Evolutionary conservation across 2,329 filamentous ascomycete genomes (phyloP), one percentile per base, ranked within the genome.

Genomic region (Drechslera avenae): DNA sequence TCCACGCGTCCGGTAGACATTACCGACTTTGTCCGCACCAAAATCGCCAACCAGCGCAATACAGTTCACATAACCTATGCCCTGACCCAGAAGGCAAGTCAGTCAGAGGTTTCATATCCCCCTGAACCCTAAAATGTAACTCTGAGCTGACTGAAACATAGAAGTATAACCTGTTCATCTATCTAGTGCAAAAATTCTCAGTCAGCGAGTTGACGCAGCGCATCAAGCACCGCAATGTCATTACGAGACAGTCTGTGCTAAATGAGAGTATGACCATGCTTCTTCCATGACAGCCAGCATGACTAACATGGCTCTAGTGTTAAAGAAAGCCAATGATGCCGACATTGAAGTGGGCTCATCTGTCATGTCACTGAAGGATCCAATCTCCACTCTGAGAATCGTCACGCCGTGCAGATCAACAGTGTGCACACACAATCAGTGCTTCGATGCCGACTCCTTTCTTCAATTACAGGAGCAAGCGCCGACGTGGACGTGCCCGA

Each of bases 1-100:
- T 95, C 94, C 36, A 99, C 94, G 33, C 86, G 91, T 65, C 94
- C 94, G 6, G 91, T 90, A 39, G 94, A 99, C 74, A 88, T 99
- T 55, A 99, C 94, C 6, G 79, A 83, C 58, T 82, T 85, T 52
- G 78, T 97, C 37, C 85, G 87, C 14, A 83, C 90, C 23, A 86
- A 84, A 57, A 83, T 86, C 9, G 68, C 80, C 14, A 81, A 81
- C 35, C 95, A 93, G 67, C 77, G 78, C 46, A 97, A 97, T 69
- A 85, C 80, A 41, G 78, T 99, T 54, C 84, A 89, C 50, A 87
- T 99, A 73, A 96, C 91, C 33, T 99, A 97, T 75, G 94, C 94
- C 39, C 78, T 97, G 60, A 97, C 94, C 12, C 83, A 84, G 56
- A 96, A 96, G 86, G 91, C 85, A 78, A 75, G 81, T 75, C 40